Base-by-base conservation (phyloP, 108 stramenopile genomes). In the Nitzschia inconspicua region DNA sequence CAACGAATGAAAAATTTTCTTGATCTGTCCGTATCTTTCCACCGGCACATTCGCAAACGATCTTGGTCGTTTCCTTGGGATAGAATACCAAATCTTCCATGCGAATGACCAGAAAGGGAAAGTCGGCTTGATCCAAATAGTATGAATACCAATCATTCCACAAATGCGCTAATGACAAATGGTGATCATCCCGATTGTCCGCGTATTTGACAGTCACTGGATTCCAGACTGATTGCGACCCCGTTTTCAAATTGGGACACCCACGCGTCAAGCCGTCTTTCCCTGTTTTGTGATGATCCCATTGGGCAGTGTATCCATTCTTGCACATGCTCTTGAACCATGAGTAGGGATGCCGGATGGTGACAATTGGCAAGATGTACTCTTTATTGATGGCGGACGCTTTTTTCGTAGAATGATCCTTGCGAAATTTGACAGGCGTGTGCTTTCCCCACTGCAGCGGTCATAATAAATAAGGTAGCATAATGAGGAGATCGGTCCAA, bases 241-340 rank as follows among this genome's bases (percentile, higher is more conserved):
- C 46, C 34, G 71, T 19, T 30, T 59, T 77, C 50, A 93, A 53
- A 56, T 80, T 70, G 28, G 91, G 91, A 72, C 91, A 93, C n/a
- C 60, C 48, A n/a, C 60, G 8, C 4, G 14, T 10, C 16, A 29
- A 36, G 2, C 34, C 53, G n/a, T n/a, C n/a, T 32, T 22, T 32
- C 16, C 34, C 34, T 4, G 29, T 39, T 23, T 19, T 35, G 7
- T 8, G n/a, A 51, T 85, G 80, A 14, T 30, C 27, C 86, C 91
- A 93, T 22, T 43, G 42, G 0, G 88, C 88, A 7, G 80, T 71
- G 66, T 93, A 93, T 0, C 63, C 60, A 59, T 75, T 75, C 50
- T 73, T 66, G 53, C 91, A 93, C 85, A 89, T 93, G 22, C 76
- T 73, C 35, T 37, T 44, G 78, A 89, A 85, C 91, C 91, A 93